These are phyloP conservation scores for Pseudogymnoascus sp. DNA, from an alignment of 2,329 filamentous ascomycete genomes.

Conservation along the genomic window DNA sequence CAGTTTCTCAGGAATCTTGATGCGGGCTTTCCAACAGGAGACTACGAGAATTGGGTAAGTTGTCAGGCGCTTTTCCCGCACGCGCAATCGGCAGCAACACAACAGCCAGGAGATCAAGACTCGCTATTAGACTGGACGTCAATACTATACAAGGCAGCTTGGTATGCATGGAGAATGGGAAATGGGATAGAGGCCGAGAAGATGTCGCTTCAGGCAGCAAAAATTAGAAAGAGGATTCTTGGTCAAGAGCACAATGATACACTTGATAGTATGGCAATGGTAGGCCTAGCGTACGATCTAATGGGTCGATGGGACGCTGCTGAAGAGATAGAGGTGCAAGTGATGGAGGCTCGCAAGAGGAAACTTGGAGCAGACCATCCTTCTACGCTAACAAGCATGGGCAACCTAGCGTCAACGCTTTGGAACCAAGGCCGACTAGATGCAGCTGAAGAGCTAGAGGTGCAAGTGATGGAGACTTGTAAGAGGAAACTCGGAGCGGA, in stretches of 20 bases:
- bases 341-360: too few relatives aligned
- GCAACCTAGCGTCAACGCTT: too few relatives aligned
- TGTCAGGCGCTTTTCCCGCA: slow-evolving; percentile 22
- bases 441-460: not conserved
- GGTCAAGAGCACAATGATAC: slow-evolving; percentile 17
- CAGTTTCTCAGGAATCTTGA: slow-evolving; percentile 26
- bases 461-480: too few relatives aligned
- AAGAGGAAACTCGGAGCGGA: too few relatives aligned
- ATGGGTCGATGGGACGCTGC: slow-evolving; percentile 14
- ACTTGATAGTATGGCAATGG: slow-evolving; percentile 18
- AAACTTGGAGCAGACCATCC: too few relatives aligned
- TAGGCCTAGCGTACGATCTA: slow-evolving; percentile 12
- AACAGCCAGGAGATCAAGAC: slow-evolving; percentile 15
- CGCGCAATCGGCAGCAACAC: slow-evolving; percentile 15
- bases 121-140: slow-evolving; percentile 18
- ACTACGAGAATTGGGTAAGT: slow-evolving; percentile 21
- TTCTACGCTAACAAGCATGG: too few relatives aligned
- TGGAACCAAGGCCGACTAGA: slow-evolving; percentile 16
- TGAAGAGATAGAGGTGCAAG: too few relatives aligned
- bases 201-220: slow-evolving; percentile 12
- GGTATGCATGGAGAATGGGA: slow-evolving; percentile 17
- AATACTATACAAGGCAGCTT: slow-evolving; percentile 20
- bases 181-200: slow-evolving; percentile 16
- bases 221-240: slow-evolving; percentile 17
- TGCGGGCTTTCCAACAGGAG: slow-evolving; percentile 18